A percentile compares a stretch with the other conserved stretches of the same genome.
phyloP scores from a whole-genome alignment of 106 monocot genomes.

The Allium sativum region DNA sequence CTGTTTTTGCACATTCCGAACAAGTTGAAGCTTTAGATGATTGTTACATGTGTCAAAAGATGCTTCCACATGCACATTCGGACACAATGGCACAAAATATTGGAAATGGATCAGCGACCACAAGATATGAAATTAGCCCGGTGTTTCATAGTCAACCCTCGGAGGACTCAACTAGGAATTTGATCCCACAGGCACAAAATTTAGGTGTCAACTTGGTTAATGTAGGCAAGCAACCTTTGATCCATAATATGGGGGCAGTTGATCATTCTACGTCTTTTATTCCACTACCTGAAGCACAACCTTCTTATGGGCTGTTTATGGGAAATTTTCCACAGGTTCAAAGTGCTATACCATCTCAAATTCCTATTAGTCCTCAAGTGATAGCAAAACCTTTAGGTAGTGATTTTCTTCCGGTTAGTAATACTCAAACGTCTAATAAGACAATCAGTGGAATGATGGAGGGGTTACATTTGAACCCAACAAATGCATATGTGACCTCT shows the following conservation, averaged over 20 bases:
- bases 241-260: neutral
- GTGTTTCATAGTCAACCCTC: slow-evolving; percentile 26
- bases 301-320: slow-evolving; percentile 3
- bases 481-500: slow-evolving; percentile 13
- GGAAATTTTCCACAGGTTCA: slow-evolving; percentile 5
- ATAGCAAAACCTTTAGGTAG: slow-evolving; percentile 3
- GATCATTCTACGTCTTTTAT: slow-evolving; percentile 7
- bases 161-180: slow-evolving; percentile 14
- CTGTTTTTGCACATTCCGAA: slow-evolving; percentile 14
- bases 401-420: slow-evolving; percentile 9
- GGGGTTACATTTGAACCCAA: slow-evolving; percentile 16
- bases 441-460: slow-evolving; percentile 30
- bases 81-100: slow-evolving; percentile 29
- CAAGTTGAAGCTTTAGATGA: slow-evolving; percentile 25
- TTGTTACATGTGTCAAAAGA: slow-evolving; percentile 38
- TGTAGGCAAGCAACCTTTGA: slow-evolving; percentile 1
- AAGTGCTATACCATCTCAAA: slow-evolving; percentile 6
- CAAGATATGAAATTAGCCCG: slow-evolving; percentile 5
- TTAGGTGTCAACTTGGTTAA: slow-evolving; percentile 2
- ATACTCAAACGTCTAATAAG: slow-evolving; percentile 10
- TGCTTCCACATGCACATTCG: slow-evolving; percentile 57
- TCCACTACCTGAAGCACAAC: slow-evolving; percentile 3
- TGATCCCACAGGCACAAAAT: slow-evolving; percentile 1
- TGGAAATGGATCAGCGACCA: slow-evolving; percentile 8
- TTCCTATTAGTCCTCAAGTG: slow-evolving; percentile 11